These are phyloP conservation scores for Metschnikowia rubicola DNA, from an alignment of 805 yeast species.

Conservation along the genomic window DNA sequence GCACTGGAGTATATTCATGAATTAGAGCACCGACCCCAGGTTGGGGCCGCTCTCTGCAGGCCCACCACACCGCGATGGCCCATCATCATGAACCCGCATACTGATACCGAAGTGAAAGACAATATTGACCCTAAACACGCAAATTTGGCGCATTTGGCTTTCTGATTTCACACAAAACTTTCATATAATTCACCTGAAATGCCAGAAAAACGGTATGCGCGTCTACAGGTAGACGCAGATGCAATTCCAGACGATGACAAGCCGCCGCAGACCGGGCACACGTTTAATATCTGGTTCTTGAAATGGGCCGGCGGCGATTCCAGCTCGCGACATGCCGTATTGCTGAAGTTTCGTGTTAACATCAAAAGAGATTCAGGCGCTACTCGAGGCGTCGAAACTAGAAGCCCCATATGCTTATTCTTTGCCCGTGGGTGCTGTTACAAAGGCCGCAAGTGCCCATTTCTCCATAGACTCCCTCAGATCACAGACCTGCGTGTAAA, in stretches of 20 bases:
- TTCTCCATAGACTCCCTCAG: constrained; percentile 71
- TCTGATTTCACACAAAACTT: too few relatives aligned
- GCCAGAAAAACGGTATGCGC: constrained; percentile 46
- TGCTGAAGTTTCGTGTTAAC: constrained; percentile 58
- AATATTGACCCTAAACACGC: too few relatives aligned
- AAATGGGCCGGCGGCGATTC: constrained; percentile 79
- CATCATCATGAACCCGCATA: too few relatives aligned
- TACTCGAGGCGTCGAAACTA: constrained; percentile 57
- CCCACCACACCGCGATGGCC: too few relatives aligned
- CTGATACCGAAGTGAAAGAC: too few relatives aligned
- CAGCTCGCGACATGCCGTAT: constrained; percentile 41
- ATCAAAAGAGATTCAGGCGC: constrained; percentile 66
- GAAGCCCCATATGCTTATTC: constrained; percentile 66
- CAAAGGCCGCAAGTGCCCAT: constrained; percentile 72
- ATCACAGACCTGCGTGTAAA: constrained; percentile 55
- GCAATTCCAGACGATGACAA: constrained; percentile 51
- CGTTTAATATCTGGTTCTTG: constrained; percentile 83
- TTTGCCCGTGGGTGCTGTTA: constrained; percentile 89
- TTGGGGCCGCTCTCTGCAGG: too few relatives aligned
- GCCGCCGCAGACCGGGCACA: constrained; percentile 78
- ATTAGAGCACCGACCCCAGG: too few relatives aligned
- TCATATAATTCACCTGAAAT: not conserved
- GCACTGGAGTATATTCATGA: too few relatives aligned
- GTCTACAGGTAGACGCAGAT: constrained; percentile 68
- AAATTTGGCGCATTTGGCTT: too few relatives aligned